Conservation (phyloP, 2,329 filamentous ascomycete genomes). For the Chrysoporthe puriensis region DNA sequence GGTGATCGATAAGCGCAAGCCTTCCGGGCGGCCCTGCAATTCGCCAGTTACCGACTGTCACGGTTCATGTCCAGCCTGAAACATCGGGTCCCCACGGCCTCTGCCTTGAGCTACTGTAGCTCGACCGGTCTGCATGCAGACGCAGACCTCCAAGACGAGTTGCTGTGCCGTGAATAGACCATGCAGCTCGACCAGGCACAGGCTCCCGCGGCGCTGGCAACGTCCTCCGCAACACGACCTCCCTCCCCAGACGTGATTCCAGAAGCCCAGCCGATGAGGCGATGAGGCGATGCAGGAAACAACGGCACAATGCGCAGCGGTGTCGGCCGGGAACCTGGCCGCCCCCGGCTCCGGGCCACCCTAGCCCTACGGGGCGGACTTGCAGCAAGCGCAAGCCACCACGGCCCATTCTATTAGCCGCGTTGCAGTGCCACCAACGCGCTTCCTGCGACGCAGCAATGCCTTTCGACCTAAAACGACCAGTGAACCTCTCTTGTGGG, state of each 20-base stretch:
- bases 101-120: not conserved
- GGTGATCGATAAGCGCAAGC: conserved; percentile 14
- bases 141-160: not conserved
- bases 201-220: conserved; percentile 4
- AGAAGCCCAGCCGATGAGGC: conserved; percentile 17
- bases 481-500: not conserved
- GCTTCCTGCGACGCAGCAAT: conserved; percentile 22
- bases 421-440: conserved; percentile 25
- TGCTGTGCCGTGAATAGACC: conserved; percentile 15
- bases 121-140: not conserved
- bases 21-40: conserved; percentile 10
- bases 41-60: conserved; percentile 23
- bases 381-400: conserved; percentile 19
- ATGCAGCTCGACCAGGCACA: conserved; percentile 9
- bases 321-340: conserved; percentile 16
- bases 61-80: conserved; percentile 14
- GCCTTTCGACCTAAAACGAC: conserved; percentile 1
- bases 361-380: conserved; percentile 22
- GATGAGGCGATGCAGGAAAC: conserved; percentile 11
- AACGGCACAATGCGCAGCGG: conserved; percentile 14
- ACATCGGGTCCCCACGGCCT: conserved; percentile 6
- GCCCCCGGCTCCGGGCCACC: not conserved
- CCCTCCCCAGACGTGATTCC: not conserved
- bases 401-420: conserved; percentile 24
- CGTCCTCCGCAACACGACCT: not conserved